Conservation (phyloP, 805 yeast species). For the Scheffersomyces stipitis region DNA sequence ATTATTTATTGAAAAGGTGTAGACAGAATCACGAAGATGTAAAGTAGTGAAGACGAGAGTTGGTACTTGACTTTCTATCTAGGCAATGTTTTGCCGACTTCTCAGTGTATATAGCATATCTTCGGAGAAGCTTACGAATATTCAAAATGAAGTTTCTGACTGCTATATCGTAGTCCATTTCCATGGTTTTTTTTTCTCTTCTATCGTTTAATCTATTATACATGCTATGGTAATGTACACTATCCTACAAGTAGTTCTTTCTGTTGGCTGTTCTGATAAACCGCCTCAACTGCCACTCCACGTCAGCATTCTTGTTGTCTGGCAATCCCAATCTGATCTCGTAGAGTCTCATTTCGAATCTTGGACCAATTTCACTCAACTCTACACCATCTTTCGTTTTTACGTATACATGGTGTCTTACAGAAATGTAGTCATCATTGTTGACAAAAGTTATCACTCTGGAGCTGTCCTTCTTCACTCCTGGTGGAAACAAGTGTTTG, state of each 20-base stretch:
- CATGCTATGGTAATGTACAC: too few relatives aligned
- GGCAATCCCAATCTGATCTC: slow-evolving; percentile 87
- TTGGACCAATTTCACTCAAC: slow-evolving; percentile 95
- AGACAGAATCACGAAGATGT: too few relatives aligned
- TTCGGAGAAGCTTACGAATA: too few relatives aligned
- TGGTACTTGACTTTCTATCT: too few relatives aligned
- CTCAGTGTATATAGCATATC: too few relatives aligned
- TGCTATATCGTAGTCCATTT: too few relatives aligned
- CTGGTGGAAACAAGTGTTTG: slow-evolving; percentile 93
- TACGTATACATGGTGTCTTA: slow-evolving; percentile 93
- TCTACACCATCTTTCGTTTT: slow-evolving; percentile 87
- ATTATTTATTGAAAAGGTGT: too few relatives aligned
- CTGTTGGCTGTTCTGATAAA: slow-evolving; percentile 94
- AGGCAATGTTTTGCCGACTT: too few relatives aligned
- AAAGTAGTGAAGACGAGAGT: too few relatives aligned
- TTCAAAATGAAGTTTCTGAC: too few relatives aligned
- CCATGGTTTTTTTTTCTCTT: too few relatives aligned
- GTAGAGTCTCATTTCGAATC: slow-evolving; percentile 93
- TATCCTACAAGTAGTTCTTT: slow-evolving; percentile 77
- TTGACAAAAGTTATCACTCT: slow-evolving; percentile 93
- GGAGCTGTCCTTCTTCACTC: slow-evolving; percentile 86
- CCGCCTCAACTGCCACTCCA: slow-evolving; percentile 95
- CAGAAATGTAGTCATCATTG: slow-evolving; percentile 87
- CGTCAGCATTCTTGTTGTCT: slow-evolving; percentile 94
- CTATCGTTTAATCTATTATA: too few relatives aligned